Percentiles rank a stretch among this genome's conserved stretches.
Evolutionary conservation across 805 yeast genomes (phyloP).

Genomic region (Yamadazyma kitorensis): DNA sequence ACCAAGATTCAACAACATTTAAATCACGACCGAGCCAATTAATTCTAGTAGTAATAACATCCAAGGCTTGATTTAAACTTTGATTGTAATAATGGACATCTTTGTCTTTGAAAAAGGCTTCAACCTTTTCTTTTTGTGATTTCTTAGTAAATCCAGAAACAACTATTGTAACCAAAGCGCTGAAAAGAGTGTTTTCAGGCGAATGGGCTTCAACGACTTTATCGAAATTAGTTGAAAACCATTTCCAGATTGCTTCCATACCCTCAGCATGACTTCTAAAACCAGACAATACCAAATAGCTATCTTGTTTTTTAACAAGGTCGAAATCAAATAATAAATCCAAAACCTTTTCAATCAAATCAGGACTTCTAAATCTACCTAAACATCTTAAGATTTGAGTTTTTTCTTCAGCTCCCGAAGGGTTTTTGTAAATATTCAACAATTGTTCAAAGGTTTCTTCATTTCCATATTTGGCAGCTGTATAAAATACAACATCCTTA

Average conservation of each 20-base stretch:
- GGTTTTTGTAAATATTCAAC: conserved; percentile 56
- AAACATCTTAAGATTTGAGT: conserved; percentile 65
- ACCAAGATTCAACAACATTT: conserved; percentile 46
- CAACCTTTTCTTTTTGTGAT: conserved; percentile 50
- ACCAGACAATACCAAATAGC: conserved; percentile 74
- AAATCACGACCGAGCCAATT: conserved; percentile 60
- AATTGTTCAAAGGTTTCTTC: conserved; percentile 60
- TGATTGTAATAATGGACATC: conserved; percentile 64
- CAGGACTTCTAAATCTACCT: conserved; percentile 57
- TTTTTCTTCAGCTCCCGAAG: conserved; percentile 64
- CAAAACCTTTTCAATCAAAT: conserved; percentile 54
- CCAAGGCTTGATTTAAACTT: conserved; percentile 63
- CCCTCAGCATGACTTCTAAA: conserved; percentile 63
- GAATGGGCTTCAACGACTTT: conserved; percentile 65
- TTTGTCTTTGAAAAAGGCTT: conserved; percentile 49
- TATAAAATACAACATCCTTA: conserved; percentile 59
- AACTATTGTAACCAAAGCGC: conserved; percentile 63
- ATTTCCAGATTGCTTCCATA: conserved; percentile 65
- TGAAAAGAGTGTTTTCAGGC: conserved; percentile 76
- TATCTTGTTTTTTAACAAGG: conserved; percentile 64
- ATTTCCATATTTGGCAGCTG: conserved; percentile 68
- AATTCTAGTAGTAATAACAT: conserved; percentile 53
- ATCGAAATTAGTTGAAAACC: conserved; percentile 77
- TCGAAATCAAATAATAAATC: conserved; percentile 54
- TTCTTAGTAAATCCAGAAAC: conserved; percentile 60